Base-by-base conservation (phyloP, 805 yeast species). In the Jamesozyma hellenica region DNA sequence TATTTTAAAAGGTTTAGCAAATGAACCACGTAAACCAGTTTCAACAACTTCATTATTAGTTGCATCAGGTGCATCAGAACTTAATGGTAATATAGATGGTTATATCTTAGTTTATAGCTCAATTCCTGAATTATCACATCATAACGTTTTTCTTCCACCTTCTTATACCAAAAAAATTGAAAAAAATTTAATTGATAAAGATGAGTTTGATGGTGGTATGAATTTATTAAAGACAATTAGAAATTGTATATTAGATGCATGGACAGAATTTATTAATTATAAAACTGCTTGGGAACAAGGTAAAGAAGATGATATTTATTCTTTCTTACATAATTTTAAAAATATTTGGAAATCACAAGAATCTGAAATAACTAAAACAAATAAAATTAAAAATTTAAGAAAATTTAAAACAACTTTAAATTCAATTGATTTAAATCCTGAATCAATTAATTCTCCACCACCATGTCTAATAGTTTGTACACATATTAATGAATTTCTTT, bases 31-130 rank as follows among this genome's bases (percentile, higher is more conserved):
- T 36, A 63, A 66, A 42, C 77, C 79, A 3, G 82, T 75, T 0
- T 68, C 74, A 11, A 78, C 85, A 5, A 77, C 75, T 38, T 82
- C 88, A 3, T 56, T 82, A 40, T 56, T 82, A 11, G 83, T 79
- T 3, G 90, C 86, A 4, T 77, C 85, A 29, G 92, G 92, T 1
- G 83, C 87, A 4, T 73, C 84, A 32, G 90, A 81, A 43, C 58
- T 82, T 48, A 81, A 82, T 53, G 88, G 87, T 4, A 67, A 74
- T 26, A 71, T 82, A n/a, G 81, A 80, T 53, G 90, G 88, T 0
- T 82, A 82, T 55, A 65, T 80, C 32, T 67, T 80, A 28, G 76
- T 79, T 35, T 82, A 81, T 56, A 72, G 79, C 40, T 79, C 84
- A 2, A 72, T 82, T 2, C 92, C 94, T 0, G 67, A 73, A 17